These are phyloP conservation scores for Prunus salicina DNA, from an alignment of 306 rosid genomes.

Conservation along the genomic window DNA sequence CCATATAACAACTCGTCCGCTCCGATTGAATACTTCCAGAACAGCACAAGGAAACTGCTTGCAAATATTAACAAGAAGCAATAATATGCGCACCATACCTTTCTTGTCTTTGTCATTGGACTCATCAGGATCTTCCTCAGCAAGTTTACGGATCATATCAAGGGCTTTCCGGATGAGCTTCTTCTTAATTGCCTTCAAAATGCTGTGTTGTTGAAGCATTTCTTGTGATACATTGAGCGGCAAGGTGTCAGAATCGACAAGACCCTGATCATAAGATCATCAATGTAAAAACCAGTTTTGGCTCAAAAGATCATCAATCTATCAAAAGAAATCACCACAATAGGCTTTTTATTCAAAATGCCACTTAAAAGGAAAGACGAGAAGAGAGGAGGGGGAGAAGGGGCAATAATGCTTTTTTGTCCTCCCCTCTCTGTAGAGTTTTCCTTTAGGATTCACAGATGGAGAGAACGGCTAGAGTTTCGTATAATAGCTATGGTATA, in stretches of 20 bases:
- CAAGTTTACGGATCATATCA: conserved; percentile 91
- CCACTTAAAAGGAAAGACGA: too few species aligned
- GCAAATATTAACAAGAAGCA: not conserved
- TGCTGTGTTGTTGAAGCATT: conserved; percentile 98
- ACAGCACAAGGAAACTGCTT: not conserved
- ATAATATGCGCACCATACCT: conserved; percentile 41
- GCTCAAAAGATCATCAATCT: too few species aligned
- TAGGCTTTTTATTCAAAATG: too few species aligned
- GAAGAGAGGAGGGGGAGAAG: too few species aligned
- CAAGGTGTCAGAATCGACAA: conserved; percentile 93
- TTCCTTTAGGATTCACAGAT: too few species aligned
- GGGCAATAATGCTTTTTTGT: too few species aligned
- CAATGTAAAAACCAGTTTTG: not conserved
- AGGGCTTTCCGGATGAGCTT: conserved; percentile 97
- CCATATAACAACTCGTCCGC: not conserved
- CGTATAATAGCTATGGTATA: too few species aligned
- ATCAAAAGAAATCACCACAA: too few species aligned
- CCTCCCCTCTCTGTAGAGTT: too few species aligned
- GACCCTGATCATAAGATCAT: conserved; percentile 66
- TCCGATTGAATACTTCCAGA: not conserved
- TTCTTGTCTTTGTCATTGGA: conserved; percentile 65
- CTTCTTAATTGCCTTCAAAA: conserved; percentile 94
- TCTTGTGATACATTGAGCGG: conserved; percentile 98
- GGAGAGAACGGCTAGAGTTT: too few species aligned
- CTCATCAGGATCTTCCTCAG: conserved; percentile 98